Base-by-base conservation (phyloP, 2,329 filamentous ascomycete species). In the Fonsecaea pugnacius region DNA sequence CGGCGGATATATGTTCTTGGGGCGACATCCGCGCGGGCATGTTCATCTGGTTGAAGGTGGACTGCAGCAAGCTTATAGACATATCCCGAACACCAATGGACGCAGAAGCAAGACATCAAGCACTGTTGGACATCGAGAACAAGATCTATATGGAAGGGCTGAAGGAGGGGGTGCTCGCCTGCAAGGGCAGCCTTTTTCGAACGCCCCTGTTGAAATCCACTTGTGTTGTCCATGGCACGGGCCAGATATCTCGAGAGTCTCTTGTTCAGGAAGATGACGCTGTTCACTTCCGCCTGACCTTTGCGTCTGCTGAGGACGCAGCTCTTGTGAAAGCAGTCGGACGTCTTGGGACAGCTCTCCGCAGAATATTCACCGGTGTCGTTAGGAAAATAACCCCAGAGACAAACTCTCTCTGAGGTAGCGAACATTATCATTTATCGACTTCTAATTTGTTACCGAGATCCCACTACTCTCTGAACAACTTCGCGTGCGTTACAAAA, bases 111-210 rank as follows among this genome's bases (percentile, higher is more conserved):
- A 48, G 43, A 10, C 43, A 27, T 3, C 18, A 24, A 24, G 43
- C 43, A 48, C 21, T 48, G 18, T 5, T 48, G 21, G 24, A 16
- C 18, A 48, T 48, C 10, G 43, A 48, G 43, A 21, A 27, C 43
- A 48, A 12, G 43, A 48, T 48, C 21, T 48, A 48, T 16, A 12
- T 16, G 21, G 43, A 48, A 7, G 43, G 18, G 21, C 6, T 48
- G 43, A 48, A 48, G 21, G 43, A 48, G 24, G 43, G 43, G 9
- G 43, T 48, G 43, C 43, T 48, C 24, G 18, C 21, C 43, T 48
- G 43, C 12, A 48, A 48, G 12, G 43, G 43, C 18, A 48, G 43
- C 43, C 43, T 2, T 21, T 48, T 48, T 27, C 43, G 10, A 27
- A 14, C 43, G 9, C 43, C 43, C 18, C 1, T 21, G 12, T 14